Conservation (phyloP, 2,329 filamentous ascomycete genomes). For the Sphaerulina populicola region DNA sequence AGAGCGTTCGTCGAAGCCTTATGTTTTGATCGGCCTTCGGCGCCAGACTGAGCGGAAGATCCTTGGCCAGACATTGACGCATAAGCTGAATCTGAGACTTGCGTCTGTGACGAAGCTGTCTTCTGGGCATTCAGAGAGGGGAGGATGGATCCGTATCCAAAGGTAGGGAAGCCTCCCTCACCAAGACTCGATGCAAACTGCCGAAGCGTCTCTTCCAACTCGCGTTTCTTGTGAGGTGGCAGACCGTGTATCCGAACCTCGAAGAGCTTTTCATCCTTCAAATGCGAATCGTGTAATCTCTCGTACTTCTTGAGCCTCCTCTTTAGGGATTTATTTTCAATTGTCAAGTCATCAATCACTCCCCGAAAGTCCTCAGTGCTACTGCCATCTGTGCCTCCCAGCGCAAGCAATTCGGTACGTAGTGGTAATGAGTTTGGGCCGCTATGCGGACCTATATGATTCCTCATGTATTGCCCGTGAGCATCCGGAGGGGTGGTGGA, state of each 20-base stretch:
- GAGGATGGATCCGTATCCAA: conserved; percentile 30
- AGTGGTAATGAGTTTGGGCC: conserved; percentile 19
- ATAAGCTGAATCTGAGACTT: conserved; percentile 48
- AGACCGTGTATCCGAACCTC: conserved; percentile 73
- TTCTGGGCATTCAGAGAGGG: conserved; percentile 48
- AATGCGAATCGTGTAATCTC: conserved; percentile 55
- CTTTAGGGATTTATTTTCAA: conserved; percentile 73
- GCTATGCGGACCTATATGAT: conserved; percentile 7
- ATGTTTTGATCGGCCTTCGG: conserved; percentile 25
- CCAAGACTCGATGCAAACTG: conserved; percentile 61
- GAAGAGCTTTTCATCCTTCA: conserved; percentile 70
- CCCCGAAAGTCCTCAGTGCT: conserved; percentile 68
- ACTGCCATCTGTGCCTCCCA: conserved; percentile 42
- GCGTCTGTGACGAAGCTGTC: conserved; percentile 53
- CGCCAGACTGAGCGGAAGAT: conserved; percentile 34
- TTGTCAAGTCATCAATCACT: conserved; percentile 78
- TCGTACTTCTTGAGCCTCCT: conserved; percentile 64
- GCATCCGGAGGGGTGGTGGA: conserved; percentile 37
- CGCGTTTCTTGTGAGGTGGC: conserved; percentile 62
- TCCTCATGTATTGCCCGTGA: conserved; percentile 14
- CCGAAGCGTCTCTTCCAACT: conserved; percentile 64
- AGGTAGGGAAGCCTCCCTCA: conserved; percentile 35
- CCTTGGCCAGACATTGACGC: conserved; percentile 52
- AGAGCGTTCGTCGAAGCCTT: conserved; percentile 26
- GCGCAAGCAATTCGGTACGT: conserved; percentile 36